phyloP scores from a whole-genome alignment of 78 protist species.

The Andalucia godoyi region DNA sequence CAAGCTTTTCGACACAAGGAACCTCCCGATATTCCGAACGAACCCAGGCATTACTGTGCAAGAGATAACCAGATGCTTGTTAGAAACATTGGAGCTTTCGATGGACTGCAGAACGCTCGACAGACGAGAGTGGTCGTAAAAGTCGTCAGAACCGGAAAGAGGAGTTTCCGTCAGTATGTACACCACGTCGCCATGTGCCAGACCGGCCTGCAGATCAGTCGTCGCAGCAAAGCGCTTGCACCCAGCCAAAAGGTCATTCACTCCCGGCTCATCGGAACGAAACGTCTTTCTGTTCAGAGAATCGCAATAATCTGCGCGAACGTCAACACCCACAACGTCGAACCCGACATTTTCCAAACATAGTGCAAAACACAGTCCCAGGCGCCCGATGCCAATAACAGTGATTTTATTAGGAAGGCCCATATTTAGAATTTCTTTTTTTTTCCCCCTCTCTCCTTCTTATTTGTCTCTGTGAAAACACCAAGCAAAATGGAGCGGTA shows the following conservation, averaged over 20 bases:
- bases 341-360: conserved; percentile 29
- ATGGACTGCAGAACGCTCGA: not conserved
- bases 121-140: conserved; percentile 19
- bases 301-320: conserved; percentile 10
- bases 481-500: too few species aligned
- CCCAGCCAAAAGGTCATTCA: not conserved
- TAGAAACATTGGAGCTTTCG: not conserved
- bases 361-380: conserved; percentile 33
- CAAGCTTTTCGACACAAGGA: not conserved
- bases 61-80: conserved; percentile 24
- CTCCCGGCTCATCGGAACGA: conserved; percentile 11
- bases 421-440: too few species aligned
- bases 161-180: conserved; percentile 12
- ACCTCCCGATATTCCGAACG: not conserved
- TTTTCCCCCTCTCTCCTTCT: too few species aligned
- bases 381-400: conserved; percentile 17
- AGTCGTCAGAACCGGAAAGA: not conserved
- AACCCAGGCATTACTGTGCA: conserved; percentile 37
- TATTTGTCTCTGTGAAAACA: too few species aligned
- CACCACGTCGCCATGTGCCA: not conserved
- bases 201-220: not conserved
- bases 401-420: too few species aligned
- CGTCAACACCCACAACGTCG: conserved; percentile 35
- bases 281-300: conserved; percentile 3
- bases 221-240: conserved; percentile 16